Evolutionary conservation across 371 early-diverging fungal species (phyloP).

Genomic region (Apophysomyces trapeziformis): DNA sequence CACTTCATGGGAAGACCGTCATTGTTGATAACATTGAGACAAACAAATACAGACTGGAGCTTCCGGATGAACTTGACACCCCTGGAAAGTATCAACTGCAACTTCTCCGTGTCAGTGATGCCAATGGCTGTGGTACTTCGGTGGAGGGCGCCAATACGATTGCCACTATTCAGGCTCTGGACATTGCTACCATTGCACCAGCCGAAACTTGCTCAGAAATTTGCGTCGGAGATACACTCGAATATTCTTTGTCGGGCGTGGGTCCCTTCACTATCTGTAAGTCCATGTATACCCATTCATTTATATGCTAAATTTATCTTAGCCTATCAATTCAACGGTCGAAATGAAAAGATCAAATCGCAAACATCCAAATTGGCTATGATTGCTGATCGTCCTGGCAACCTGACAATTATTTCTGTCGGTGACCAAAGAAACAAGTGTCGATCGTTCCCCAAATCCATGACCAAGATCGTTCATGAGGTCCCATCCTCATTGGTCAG

Average conservation of each 20-base stretch:
- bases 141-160: slow-evolving; percentile 24
- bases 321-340: slow-evolving; percentile 51
- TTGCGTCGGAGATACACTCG: slow-evolving; percentile 58
- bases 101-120: slow-evolving; percentile 45
- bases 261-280: slow-evolving; percentile 46
- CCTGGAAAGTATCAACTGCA: slow-evolving; percentile 47
- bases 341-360: slow-evolving; percentile 36
- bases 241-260: slow-evolving; percentile 48
- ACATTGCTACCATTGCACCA: slow-evolving; percentile 50
- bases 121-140: slow-evolving; percentile 41
- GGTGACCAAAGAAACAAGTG: slow-evolving; percentile 59
- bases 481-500: slow-evolving; percentile 53
- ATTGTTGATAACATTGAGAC: slow-evolving; percentile 36
- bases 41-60: slow-evolving; percentile 31
- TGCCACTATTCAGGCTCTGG: slow-evolving; percentile 40
- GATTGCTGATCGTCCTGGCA: slow-evolving; percentile 59
- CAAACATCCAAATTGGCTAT: slow-evolving; percentile 35
- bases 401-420: slow-evolving; percentile 55
- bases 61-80: slow-evolving; percentile 31
- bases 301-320: slow-evolving; percentile 2
- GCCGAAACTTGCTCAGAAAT: slow-evolving; percentile 36
- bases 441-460: slow-evolving; percentile 44
- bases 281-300: slow-evolving; percentile 2
- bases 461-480: slow-evolving; percentile 47
- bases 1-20: slow-evolving; percentile 30